phyloP scores from a whole-genome alignment of 139 green algal species.

The Coccomyxa sp. region DNA sequence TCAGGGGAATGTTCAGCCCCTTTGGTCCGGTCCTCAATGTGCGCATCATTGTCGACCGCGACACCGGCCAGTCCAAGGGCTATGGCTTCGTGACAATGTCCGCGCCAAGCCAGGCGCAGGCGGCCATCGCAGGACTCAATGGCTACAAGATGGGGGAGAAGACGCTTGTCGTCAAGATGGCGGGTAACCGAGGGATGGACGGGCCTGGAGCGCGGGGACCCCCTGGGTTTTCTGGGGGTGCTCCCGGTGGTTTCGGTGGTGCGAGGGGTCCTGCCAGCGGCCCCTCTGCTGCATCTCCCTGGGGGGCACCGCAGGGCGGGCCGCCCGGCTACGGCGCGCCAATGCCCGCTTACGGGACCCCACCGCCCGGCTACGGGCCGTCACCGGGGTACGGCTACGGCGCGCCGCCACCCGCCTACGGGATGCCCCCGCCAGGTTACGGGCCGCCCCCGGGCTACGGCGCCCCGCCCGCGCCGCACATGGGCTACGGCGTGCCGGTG shows the following conservation, averaged over 20 bases:
- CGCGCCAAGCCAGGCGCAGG: slow-evolving; percentile 9
- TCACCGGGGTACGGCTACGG: neutral
- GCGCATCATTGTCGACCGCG: slow-evolving; percentile 46
- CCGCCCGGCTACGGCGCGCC: slow-evolving; percentile 4
- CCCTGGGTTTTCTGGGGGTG: slow-evolving; percentile 7
- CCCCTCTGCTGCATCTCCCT: neutral
- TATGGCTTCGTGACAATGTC: slow-evolving; percentile 62
- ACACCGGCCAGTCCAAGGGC: slow-evolving; percentile 39
- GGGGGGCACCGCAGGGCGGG: neutral
- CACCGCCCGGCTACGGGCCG: neutral
- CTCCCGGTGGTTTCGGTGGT: neutral
- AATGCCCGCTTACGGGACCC: slow-evolving; percentile 5
- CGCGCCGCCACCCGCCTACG: neutral
- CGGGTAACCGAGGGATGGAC: slow-evolving; percentile 8
- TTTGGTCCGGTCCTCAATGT: slow-evolving; percentile 23
- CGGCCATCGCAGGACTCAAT: slow-evolving; percentile 16
- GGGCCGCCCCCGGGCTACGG: neutral
- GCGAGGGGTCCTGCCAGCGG: slow-evolving; percentile 2
- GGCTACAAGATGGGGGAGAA: slow-evolving; percentile 31
- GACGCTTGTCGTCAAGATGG: slow-evolving; percentile 42
- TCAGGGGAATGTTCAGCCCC: slow-evolving; percentile 22
- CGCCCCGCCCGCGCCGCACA: too few species aligned
- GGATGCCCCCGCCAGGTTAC: neutral
- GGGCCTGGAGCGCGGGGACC: slow-evolving; percentile 12
- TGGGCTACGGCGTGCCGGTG: neutral